phyloP scores from a whole-genome alignment of 306 rosid species.

The Begonia peltatifolia region DNA sequence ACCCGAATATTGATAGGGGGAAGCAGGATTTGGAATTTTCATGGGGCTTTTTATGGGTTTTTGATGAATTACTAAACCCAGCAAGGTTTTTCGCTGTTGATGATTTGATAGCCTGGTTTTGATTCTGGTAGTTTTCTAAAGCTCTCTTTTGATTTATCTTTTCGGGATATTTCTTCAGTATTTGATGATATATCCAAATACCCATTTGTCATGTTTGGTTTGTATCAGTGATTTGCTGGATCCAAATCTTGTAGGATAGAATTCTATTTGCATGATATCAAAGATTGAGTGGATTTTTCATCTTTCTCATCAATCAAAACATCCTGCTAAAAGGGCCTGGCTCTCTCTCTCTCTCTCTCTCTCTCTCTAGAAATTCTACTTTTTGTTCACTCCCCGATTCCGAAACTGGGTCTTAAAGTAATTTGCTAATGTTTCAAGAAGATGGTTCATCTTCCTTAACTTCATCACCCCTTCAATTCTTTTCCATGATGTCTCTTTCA shows the following conservation, averaged over 20 bases:
- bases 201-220: constrained; percentile 1
- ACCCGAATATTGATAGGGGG: not conserved
- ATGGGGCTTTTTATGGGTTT: constrained; percentile 18
- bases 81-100: constrained; percentile 13
- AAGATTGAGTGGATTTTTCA: too few species aligned
- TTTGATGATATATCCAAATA: not conserved
- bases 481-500: constrained; percentile 54
- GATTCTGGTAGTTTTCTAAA: constrained; percentile 5
- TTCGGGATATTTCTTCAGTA: too few species aligned
- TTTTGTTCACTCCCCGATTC: constrained; percentile 15
- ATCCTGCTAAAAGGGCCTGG: not conserved
- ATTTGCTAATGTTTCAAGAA: constrained; percentile 44
- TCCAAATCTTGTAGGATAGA: too few species aligned
- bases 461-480: constrained; percentile 44
- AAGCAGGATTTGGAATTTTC: constrained; percentile 27
- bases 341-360: not conserved
- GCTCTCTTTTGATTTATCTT: too few species aligned
- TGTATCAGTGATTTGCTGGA: not conserved
- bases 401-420: constrained; percentile 18
- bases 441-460: constrained; percentile 61
- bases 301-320: too few species aligned
- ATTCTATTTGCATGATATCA: too few species aligned
- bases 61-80: constrained; percentile 39
- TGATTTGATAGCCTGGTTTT: not conserved
- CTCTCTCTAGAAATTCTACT: constrained; percentile 2